Conservation (phyloP, 208 protist genomes). For the Trypanosoma cruzi region DNA sequence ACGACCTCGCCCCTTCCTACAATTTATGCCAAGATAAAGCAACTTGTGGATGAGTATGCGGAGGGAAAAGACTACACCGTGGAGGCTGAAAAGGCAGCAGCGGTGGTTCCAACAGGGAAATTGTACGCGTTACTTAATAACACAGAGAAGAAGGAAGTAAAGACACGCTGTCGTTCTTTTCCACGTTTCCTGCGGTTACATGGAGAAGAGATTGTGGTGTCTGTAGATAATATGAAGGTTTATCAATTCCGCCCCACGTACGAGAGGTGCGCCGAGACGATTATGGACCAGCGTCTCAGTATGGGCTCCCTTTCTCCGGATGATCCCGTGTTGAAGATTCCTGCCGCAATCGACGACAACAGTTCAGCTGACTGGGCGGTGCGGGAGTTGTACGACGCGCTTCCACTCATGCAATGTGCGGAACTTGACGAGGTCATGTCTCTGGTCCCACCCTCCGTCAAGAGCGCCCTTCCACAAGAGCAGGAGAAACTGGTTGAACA, state of each 20-base stretch:
- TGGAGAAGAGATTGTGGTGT: slow-evolving; percentile 71
- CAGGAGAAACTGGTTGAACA: slow-evolving; percentile 39
- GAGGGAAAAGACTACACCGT: slow-evolving; percentile 64
- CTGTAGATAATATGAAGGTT: slow-evolving; percentile 72
- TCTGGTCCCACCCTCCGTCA: slow-evolving; percentile 69
- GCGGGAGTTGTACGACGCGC: slow-evolving; percentile 83
- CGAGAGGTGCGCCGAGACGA: slow-evolving; percentile 78
- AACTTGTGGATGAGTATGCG: slow-evolving; percentile 47
- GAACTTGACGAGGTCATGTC: slow-evolving; percentile 78
- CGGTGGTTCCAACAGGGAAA: slow-evolving; percentile 62
- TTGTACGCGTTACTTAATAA: slow-evolving; percentile 69
- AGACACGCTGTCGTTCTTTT: slow-evolving; percentile 65
- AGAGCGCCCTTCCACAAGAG: slow-evolving; percentile 54
- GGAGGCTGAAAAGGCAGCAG: slow-evolving; percentile 38
- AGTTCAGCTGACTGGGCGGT: slow-evolving; percentile 74
- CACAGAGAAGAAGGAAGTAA: slow-evolving; percentile 60
- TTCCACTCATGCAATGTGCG: slow-evolving; percentile 82
- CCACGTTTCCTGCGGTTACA: slow-evolving; percentile 85
- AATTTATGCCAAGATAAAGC: slow-evolving; percentile 57
- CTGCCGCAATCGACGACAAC: slow-evolving; percentile 52
- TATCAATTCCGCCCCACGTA: slow-evolving; percentile 70
- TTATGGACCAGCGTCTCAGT: slow-evolving; percentile 65
- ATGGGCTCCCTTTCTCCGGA: slow-evolving; percentile 55
- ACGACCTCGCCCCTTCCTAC: slow-evolving; percentile 57
- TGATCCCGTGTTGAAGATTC: slow-evolving; percentile 69